phyloP scores from a whole-genome alignment of 2,329 filamentous ascomycete species.

The Fusarium buharicum region DNA sequence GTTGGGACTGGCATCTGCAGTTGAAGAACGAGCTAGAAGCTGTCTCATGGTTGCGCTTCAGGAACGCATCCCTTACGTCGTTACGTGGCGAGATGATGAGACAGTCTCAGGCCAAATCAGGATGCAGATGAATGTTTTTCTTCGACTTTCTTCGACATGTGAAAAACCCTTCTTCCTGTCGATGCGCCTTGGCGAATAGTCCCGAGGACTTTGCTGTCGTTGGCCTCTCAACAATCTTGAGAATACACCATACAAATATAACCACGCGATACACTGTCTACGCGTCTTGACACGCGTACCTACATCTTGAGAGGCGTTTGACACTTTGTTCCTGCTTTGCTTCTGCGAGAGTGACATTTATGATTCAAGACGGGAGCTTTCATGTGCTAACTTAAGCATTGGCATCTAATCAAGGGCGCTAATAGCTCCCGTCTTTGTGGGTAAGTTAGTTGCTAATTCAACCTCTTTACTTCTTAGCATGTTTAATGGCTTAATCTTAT shows the following conservation, averaged over 20 bases:
- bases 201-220: constrained; percentile 4
- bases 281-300: constrained; percentile 31
- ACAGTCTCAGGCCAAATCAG: constrained; percentile 34
- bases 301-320: not conserved
- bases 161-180: constrained; percentile 26
- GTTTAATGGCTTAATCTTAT: not conserved
- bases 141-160: constrained; percentile 20
- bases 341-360: constrained; percentile 8
- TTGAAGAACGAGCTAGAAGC: constrained; percentile 29
- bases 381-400: constrained; percentile 21
- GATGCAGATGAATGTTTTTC: constrained; percentile 18
- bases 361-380: not conserved
- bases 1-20: constrained; percentile 6
- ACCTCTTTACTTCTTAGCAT: constrained; percentile 7
- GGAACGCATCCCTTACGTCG: constrained; percentile 34
- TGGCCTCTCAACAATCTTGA: constrained; percentile 11
- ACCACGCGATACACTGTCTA: constrained; percentile 18
- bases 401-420: constrained; percentile 15
- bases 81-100: constrained; percentile 34
- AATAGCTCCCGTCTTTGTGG: constrained; percentile 19
- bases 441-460: constrained; percentile 22
- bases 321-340: constrained; percentile 9
- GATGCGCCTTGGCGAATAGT: constrained; percentile 19
- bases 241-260: constrained; percentile 7
- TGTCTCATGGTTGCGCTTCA: constrained; percentile 19